A percentile compares a stretch with the other conserved stretches of the same genome.
Evolutionary conservation across 148 eudicot genomes (phyloP).

Genomic region (Nepenthes gracilis): DNA sequence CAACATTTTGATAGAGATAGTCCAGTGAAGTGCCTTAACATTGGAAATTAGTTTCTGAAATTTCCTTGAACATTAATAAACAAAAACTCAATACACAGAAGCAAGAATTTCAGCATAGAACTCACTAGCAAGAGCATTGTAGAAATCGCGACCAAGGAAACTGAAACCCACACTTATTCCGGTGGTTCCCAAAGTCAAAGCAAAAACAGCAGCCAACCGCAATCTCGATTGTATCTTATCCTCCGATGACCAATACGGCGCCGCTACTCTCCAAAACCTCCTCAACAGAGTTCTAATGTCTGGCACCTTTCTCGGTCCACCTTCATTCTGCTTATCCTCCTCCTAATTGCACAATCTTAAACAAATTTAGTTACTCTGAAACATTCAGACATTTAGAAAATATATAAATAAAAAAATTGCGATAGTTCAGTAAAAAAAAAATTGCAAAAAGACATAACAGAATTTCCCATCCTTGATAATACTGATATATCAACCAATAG

Average conservation of each 20-base stretch:
- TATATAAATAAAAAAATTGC: too few species aligned
- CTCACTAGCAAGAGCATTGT: constrained; percentile 87
- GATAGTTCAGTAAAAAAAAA: too few species aligned
- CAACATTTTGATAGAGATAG: too few species aligned
- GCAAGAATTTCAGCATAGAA: not conserved
- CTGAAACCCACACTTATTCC: constrained; percentile 91
- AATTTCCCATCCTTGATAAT: too few species aligned
- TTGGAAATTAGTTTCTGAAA: not conserved
- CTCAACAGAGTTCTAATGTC: constrained; percentile 45
- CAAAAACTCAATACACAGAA: not conserved
- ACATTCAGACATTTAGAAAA: too few species aligned
- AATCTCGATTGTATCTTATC: constrained; percentile 71
- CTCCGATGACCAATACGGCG: constrained; percentile 87
- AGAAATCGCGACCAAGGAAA: constrained; percentile 95
- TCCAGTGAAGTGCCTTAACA: not conserved
- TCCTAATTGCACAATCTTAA: not conserved
- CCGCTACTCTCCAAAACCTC: constrained; percentile 91
- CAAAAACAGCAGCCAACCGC: constrained; percentile 82
- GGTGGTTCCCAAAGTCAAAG: constrained; percentile 80
- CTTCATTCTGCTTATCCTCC: constrained; percentile 5
- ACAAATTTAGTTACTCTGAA: too few species aligned
- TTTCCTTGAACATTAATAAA: not conserved
- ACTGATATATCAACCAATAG: too few species aligned
- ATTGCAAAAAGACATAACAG: too few species aligned
- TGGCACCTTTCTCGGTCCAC: constrained; percentile 40